Conservation (phyloP, 352 stramenopile genomes). For the Phytophthora pseudosyringae region DNA sequence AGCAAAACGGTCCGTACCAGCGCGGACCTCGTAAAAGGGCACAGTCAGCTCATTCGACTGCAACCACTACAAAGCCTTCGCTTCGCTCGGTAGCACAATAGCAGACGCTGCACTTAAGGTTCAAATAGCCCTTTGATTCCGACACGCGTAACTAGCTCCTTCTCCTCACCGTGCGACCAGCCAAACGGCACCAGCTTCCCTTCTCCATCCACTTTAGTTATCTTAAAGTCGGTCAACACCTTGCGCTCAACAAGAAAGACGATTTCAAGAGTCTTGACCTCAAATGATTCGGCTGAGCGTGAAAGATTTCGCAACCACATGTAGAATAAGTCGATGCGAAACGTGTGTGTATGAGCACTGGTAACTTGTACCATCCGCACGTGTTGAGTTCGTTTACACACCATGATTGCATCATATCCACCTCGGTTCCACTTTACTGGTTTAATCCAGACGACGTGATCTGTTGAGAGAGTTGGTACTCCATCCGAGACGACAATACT, state of each 20-base stretch:
- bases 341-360: conserved; percentile 8
- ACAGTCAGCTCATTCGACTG: too few relatives aligned
- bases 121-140: background rate
- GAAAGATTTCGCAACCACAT: conserved; percentile 8
- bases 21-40: too few relatives aligned
- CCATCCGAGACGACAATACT: conserved; percentile 6
- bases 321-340: conserved; percentile 17
- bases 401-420: conserved; percentile 28
- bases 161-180: conserved; percentile 13
- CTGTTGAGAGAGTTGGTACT: conserved; percentile 3
- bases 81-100: too few relatives aligned
- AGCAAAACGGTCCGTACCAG: too few relatives aligned
- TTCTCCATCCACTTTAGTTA: background rate
- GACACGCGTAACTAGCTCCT: background rate
- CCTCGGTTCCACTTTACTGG: conserved; percentile 18
- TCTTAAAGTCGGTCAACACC: background rate
- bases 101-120: conserved; percentile 1
- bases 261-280: conserved; percentile 19
- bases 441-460: conserved; percentile 23
- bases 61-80: too few relatives aligned
- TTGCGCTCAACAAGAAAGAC: conserved; percentile 11
- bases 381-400: conserved; percentile 8
- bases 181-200: conserved; percentile 7
- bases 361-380: conserved; percentile 23
- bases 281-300: background rate